Base-by-base conservation (phyloP, 495 filamentous ascomycete species). In the Hypomontagnella submonticulosa region DNA sequence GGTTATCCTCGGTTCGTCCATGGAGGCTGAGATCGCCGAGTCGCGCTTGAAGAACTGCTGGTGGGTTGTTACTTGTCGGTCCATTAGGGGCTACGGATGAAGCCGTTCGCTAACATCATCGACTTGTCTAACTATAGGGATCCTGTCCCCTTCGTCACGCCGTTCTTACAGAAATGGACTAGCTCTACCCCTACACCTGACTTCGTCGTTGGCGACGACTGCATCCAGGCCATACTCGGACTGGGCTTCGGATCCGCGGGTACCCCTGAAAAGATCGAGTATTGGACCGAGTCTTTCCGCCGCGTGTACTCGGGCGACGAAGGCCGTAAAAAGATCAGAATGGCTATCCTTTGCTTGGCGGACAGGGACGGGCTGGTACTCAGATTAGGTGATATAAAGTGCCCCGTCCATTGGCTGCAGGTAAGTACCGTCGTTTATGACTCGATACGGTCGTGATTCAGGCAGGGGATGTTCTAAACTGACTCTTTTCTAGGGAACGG, bases 391-490 rank as follows among this genome's bases (percentile, higher is more conserved):
- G 83, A 89, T 73, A 73, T 89, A 13, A 73, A 61, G 42, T 89
- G 87, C 61, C 87, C 87, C 0, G 83, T 89, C 2, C 73, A 82
- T 34, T 90, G 87, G 87, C 57, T 89, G 42, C 87, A 90, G 69
- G 85, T 85, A 54, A 69, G 79, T 76, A 38, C 36, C 41, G 0
- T 15, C 16, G 41, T 30, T 23, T 47, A 57, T 37, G 50, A 43
- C 59, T 41, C 37, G 30, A 9, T 46, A 50, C 1, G 9, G 32
- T 32, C 23, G 19, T 4, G 0, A 1, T 34, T 50, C 8, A 10
- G 16, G 12, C 8, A 10, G 16, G 12, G 20, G 16, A 41, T 15
- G 7, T 32, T 33, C 30, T 36, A 8, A 16, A 23, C 49, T 66
- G 32, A 42, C 49, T 37, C 36, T 13, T 23, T 16, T 12, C n/a